Evolutionary conservation across 768 basidiomycete species (phyloP).

Genomic region (Mycena chlorophos): DNA sequence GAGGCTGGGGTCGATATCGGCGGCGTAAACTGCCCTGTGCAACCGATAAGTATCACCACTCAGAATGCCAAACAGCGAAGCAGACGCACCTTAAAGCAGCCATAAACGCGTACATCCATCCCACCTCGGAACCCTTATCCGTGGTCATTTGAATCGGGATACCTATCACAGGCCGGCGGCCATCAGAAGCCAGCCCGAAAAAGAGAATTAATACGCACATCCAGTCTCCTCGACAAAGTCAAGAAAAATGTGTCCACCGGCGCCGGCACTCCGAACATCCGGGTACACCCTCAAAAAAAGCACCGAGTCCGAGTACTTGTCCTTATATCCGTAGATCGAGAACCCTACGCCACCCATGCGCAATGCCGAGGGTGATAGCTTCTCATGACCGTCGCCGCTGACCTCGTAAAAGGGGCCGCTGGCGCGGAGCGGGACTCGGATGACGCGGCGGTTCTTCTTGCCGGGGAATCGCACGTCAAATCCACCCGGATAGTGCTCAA

Average conservation of each 20-base stretch:
- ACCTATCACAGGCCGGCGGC: neutral
- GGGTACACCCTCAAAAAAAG: slow-evolving; percentile 4
- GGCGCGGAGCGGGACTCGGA: neutral
- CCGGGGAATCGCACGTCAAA: slow-evolving; percentile 2
- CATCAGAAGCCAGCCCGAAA: neutral
- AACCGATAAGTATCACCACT: neutral
- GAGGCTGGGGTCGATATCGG: slow-evolving; percentile 11
- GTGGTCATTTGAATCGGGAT: neutral
- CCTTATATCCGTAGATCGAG: slow-evolving; percentile 14
- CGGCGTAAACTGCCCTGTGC: slow-evolving; percentile 4
- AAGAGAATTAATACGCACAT: neutral
- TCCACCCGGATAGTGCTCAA: neutral
- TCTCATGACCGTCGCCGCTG: neutral
- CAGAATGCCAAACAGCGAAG: neutral
- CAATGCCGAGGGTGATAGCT: neutral
- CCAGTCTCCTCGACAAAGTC: slow-evolving; percentile 9
- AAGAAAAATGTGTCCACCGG: slow-evolving; percentile 5
- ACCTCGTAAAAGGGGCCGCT: neutral
- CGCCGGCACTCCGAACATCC: neutral
- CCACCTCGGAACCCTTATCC: neutral
- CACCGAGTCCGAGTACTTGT: slow-evolving; percentile 4
- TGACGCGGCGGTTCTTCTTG: neutral
- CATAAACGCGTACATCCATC: neutral
- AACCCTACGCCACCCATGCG: slow-evolving; percentile 8
- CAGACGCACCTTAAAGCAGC: neutral